A percentile compares a stretch with the other conserved stretches of the same genome.
phyloP scores from a whole-genome alignment of 169 alveolate species.

The Babesia bigemina region DNA sequence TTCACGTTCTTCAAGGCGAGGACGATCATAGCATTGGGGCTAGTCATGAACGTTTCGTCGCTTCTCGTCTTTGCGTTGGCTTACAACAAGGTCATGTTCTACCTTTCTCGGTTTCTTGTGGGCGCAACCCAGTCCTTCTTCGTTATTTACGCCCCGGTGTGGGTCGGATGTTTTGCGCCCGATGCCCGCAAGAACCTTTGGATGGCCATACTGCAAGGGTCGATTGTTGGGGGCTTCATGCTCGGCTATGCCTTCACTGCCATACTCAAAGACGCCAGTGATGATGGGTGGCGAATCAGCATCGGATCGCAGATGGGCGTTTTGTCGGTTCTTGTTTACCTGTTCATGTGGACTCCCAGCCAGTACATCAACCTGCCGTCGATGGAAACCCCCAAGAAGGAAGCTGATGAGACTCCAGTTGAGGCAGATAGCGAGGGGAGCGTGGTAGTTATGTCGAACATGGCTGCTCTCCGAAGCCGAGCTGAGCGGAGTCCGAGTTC shows the following conservation, averaged over 20 bases:
- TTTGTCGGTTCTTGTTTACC: neutral
- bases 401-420: neutral
- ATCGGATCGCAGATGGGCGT: conserved; percentile 24
- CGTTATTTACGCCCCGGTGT: conserved; percentile 92
- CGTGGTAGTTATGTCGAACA: neutral
- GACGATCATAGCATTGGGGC: conserved; percentile 62
- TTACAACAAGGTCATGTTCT: conserved; percentile 72
- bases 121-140: conserved; percentile 91
- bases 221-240: conserved; percentile 86
- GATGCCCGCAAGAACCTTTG: conserved; percentile 84
- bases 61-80: conserved; percentile 73
- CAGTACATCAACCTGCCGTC: conserved; percentile 29
- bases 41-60: conserved; percentile 61
- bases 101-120: conserved; percentile 81
- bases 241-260: conserved; percentile 73
- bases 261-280: neutral
- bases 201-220: conserved; percentile 92
- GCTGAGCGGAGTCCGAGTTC: neutral
- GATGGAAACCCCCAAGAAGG: neutral
- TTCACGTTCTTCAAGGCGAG: conserved; percentile 71
- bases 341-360: conserved; percentile 34
- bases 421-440: neutral
- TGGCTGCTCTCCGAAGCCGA: neutral
- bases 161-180: conserved; percentile 94
- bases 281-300: conserved; percentile 51